Evolutionary conservation across 371 early-diverging fungal genomes (phyloP), one percentile per base, ranked within the genome.

Genomic region (Dichotomocladium elegans): DNA sequence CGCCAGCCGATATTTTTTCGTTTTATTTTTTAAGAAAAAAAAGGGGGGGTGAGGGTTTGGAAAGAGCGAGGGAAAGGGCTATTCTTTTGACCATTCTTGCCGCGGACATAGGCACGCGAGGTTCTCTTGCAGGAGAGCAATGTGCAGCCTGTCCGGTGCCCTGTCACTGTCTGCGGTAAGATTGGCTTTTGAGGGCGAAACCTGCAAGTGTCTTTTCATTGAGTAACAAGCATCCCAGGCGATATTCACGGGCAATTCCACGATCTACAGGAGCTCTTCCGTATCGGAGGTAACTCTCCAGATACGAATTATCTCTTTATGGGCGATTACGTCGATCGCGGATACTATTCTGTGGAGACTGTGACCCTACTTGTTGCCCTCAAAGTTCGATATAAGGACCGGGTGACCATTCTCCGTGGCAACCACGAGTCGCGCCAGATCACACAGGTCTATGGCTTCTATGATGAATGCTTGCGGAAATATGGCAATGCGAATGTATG

Each of bases 291-390:
- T 19, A 90, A 96, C 67, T 88, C 96, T 11, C 98, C 99, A 6
- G 86, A 90, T 55, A 99, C 98, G 21, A 96, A 93, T 70, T 99
- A 99, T 72, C 85, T 97, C 55, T 98, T 98, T 68, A 97, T 99
- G 97, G 99, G 99, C 21, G 99, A 99, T 66, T 99, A 97, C 83
- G 99, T 99, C 9, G 99, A 99, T 78, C 86, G 99, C 50, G 99
- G 99, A 17, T 98, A 96, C 73, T 96, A 97, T 79, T 93, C 93
- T 62, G 82, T 99, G 50, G 99, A 99, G 66, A 97, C 99, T 5
- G 92, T 99, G 55, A 91, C 96, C 22, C 65, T 98, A 48, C 72
- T 99, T 35, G 83, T 99, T 64, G 89, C 87, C 17, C 81, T 98
- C 52, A 99, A 99, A 80, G 94, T 95, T 51, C 89, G 85, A 71